These are phyloP conservation scores for Fragilaria radians DNA, from an alignment of 108 stramenopile genomes.

Conservation along the genomic window DNA sequence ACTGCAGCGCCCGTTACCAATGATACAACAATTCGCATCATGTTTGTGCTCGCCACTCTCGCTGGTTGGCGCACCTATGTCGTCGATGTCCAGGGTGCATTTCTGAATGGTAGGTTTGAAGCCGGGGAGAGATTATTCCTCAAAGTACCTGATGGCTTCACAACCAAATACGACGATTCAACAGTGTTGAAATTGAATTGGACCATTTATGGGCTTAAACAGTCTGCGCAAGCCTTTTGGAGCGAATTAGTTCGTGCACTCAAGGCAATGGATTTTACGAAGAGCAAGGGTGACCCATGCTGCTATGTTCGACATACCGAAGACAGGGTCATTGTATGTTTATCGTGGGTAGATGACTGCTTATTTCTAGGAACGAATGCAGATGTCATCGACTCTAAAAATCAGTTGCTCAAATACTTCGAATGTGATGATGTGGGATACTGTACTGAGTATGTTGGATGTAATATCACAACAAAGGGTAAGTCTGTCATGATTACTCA, in stretches of 20 bases:
- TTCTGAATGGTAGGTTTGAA: too few species aligned
- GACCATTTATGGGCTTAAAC: constrained; percentile 35
- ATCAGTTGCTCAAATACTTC: constrained; percentile 15
- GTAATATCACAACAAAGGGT: constrained; percentile 14
- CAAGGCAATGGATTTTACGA: neutral
- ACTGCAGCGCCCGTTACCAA: constrained; percentile 26
- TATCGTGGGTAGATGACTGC: too few species aligned
- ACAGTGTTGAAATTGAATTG: constrained; percentile 7
- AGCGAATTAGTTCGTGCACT: constrained; percentile 4
- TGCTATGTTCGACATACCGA: constrained; percentile 16
- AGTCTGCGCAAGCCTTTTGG: constrained; percentile 18
- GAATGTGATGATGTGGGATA: constrained; percentile 22
- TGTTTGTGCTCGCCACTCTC: constrained; percentile 19
- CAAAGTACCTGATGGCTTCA: constrained; percentile 12
- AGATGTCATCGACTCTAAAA: too few species aligned
- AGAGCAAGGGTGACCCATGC: constrained; percentile 26
- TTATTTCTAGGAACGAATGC: constrained; percentile 9
- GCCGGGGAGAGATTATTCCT: constrained; percentile 21
- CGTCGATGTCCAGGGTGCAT: too few species aligned
- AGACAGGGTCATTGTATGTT: too few species aligned
- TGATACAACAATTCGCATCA: constrained; percentile 15
- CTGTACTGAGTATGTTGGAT: constrained; percentile 35
- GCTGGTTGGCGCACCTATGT: too few species aligned
- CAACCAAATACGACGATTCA: constrained; percentile 3
- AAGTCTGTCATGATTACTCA: constrained; percentile 22